Evolutionary conservation across 2,329 filamentous ascomycete genomes (phyloP), one percentile per base, ranked within the genome.

Genomic region (Penicillium paneum): DNA sequence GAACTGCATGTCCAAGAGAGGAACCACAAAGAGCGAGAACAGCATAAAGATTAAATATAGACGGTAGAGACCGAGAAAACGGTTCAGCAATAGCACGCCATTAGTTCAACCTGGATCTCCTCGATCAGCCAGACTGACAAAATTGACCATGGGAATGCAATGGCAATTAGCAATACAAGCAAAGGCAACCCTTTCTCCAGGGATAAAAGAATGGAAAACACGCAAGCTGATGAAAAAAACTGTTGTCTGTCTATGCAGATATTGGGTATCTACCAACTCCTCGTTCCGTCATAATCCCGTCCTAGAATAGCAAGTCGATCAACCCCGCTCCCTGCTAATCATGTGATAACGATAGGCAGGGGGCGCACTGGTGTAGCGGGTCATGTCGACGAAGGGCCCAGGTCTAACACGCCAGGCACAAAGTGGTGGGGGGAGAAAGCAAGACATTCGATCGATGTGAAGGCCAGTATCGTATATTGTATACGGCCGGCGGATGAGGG

Each of bases 231-330:
- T 55, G 49, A 55, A 49, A 64, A 58, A 59, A 60, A 60, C 59
- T 50, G 65, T 66, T 58, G 60, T 63, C 63, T 63, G 62, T 59
- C 66, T 67, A 68, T 68, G 66, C 64, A 66, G 64, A 67, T 65
- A 67, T 39, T 70, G 72, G 72, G 72, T 74, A 74, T 74, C 71
- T 74, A 71, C 67, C 69, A 74, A 74, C 70, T 71, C 71, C 71
- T 71, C 68, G 67, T 72, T 69, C 72, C 71, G 57, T 71, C 69
- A 66, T 73, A 64, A 68, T 70, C 69, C 69, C 63, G 60, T 69
- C 60, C 65, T 56, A 59, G 45, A 58, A 63, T 59, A 67, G 58
- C 63, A n/a, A 61, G 62, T 56, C 54, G 62, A 55, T 64, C 49
- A 56, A 58, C 57, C 60, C 62, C 62, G 63, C 63, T 61, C 56